These are phyloP conservation scores for Azolla pinnata DNA, from an alignment of 75 land plant genomes.

Conservation along the genomic window DNA sequence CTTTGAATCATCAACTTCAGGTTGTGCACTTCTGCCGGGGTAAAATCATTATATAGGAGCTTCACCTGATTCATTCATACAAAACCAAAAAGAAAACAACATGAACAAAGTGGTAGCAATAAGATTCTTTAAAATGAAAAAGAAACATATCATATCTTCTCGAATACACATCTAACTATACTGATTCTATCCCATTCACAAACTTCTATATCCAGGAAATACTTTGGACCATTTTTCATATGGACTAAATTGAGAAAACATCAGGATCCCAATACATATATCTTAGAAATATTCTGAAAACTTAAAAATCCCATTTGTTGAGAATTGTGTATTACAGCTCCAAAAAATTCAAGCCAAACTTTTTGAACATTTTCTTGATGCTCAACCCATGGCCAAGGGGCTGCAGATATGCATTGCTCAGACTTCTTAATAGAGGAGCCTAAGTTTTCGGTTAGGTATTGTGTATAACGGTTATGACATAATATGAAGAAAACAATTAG, in stretches of 20 bases:
- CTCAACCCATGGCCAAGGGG: no score
- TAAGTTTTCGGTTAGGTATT: no score
- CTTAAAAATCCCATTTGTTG: not conserved
- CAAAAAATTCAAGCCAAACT: not conserved
- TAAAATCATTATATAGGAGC: conserved; percentile 66
- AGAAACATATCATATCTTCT: not conserved
- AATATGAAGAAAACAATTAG: not conserved
- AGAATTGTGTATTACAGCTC: not conserved
- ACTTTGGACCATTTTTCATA: not conserved
- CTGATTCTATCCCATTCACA: not conserved
- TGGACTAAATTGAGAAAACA: not conserved
- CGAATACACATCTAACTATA: not conserved
- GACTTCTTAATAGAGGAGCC: no score
- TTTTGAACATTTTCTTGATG: no score
- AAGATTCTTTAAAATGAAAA: not conserved
- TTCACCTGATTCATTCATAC: conserved; percentile 48
- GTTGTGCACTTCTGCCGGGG: conserved; percentile 48
- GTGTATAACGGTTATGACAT: no score
- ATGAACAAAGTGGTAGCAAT: not conserved
- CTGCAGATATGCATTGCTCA: not conserved
- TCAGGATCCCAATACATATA: not conserved
- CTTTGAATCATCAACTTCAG: conserved; percentile 80
- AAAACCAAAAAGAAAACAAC: conserved; percentile 3
- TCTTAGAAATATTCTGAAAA: no score
- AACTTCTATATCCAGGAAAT: not conserved